These are phyloP conservation scores for Martiniozyma abietophila DNA, from an alignment of 805 yeast genomes.

Conservation along the genomic window DNA sequence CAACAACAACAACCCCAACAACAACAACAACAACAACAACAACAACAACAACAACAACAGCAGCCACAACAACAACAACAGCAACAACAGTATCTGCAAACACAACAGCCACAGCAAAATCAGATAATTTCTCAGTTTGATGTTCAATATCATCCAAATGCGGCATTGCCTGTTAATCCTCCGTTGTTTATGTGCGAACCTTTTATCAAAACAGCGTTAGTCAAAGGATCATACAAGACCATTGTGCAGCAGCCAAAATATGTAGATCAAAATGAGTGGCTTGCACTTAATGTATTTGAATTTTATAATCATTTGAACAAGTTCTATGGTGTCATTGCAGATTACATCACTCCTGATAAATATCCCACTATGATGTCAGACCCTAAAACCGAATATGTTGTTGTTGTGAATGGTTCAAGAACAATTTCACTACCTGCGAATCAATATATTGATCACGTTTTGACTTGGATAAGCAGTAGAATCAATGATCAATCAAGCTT, in stretches of 20 bases:
- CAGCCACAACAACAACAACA: slow-evolving; percentile 25
- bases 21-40: slow-evolving; percentile 16
- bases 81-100: slow-evolving; percentile 13
- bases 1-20: slow-evolving; percentile 4
- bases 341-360: slow-evolving; percentile 81
- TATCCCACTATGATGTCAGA: slow-evolving; percentile 97
- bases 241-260: slow-evolving; percentile 92
- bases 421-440: slow-evolving; percentile 83
- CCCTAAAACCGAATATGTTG: slow-evolving; percentile 78
- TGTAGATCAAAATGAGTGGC: slow-evolving; percentile 93
- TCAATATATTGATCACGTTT: slow-evolving; percentile 85
- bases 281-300: slow-evolving; percentile 88
- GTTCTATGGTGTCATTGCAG: slow-evolving; percentile 84
- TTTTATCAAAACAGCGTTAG: slow-evolving; percentile 86
- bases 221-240: slow-evolving; percentile 93
- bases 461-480: slow-evolving; percentile 83
- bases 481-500: slow-evolving; percentile 83
- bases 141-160: slow-evolving; percentile 9
- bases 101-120: slow-evolving; percentile 16
- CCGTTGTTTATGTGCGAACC: slow-evolving; percentile 87
- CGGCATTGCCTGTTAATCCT: slow-evolving; percentile 15
- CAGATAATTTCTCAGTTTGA: too few species aligned
- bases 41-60: slow-evolving; percentile 17
- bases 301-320: slow-evolving; percentile 77
- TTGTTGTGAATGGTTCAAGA: slow-evolving; percentile 68